Base-by-base conservation (phyloP, 2,329 filamentous ascomycete species). In the Beauveria sp. region DNA sequence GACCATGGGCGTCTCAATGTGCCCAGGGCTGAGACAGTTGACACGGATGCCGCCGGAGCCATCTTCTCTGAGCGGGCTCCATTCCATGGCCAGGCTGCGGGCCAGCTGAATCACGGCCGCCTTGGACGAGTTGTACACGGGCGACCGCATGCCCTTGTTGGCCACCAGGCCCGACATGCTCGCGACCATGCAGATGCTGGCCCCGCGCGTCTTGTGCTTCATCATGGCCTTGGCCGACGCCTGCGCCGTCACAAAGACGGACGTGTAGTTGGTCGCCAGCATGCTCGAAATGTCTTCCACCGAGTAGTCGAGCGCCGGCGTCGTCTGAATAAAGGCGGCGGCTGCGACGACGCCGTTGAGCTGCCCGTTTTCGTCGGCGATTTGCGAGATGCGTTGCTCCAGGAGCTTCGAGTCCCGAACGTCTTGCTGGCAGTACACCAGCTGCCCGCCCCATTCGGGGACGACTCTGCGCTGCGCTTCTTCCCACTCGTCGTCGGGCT, bases 1-100 rank as follows among this genome's bases (percentile, higher is more conserved):
- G 0, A 90, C 88, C 89, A 92, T 92, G 1, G 85, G 83, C 2
- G 85, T 88, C 6, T 86, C 74, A 62, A 89, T 87, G 65, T 88
- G 86, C 0, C 87, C 87, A 0, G 87, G 86, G 50, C 83, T 87
- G 61, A 90, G 80, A 30, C 84, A 88, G 71, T 90, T 90, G 59
- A 90, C 83, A 0, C 87, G 77, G 63, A 90, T 88, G 5, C 83
- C 83, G 63, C 86, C 76, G 1, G 66, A 70, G 16, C 73, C 74
- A 37, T 75, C 71, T 52, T 70, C 60, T 5, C 64, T 63, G 26
- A 72, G 67, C 20, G 77, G 74, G 41, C 82, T 84, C 84, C 83
- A 89, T 71, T 88, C 85, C 59, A 81, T 77, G 2, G 85, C 85
- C 0, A 89, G 77, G 64, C 83, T 87, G 16, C 84, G 79, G 0